Percentiles rank a stretch among this genome's conserved stretches.
Evolutionary conservation across 345 rosid genomes (phyloP).

Genomic region (Pistacia integerrima): DNA sequence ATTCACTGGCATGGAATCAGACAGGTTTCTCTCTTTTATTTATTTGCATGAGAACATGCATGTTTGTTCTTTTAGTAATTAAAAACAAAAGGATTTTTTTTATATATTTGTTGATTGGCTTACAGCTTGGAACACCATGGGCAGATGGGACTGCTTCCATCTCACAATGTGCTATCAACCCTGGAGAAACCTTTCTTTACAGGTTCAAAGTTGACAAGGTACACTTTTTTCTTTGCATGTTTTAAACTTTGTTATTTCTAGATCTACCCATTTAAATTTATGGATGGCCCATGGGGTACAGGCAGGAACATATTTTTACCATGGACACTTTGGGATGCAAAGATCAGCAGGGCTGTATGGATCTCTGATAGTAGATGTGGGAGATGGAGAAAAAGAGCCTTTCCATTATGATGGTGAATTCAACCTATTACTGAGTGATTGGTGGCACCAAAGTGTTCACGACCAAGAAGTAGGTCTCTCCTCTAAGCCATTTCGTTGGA

Average conservation of each 20-base stretch:
- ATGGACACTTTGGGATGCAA: slow-evolving; percentile 90
- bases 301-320: slow-evolving; percentile 86
- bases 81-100: background rate
- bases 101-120: background rate
- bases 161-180: slow-evolving; percentile 72
- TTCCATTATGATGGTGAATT: slow-evolving; percentile 73
- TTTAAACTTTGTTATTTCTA: background rate
- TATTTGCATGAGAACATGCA: background rate
- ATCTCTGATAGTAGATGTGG: slow-evolving; percentile 57
- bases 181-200: slow-evolving; percentile 81
- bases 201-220: slow-evolving; percentile 76
- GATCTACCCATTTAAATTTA: background rate
- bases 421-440: slow-evolving; percentile 66
- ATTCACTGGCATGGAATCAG: slow-evolving; percentile 97
- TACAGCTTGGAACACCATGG: slow-evolving; percentile 82
- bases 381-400: slow-evolving; percentile 53
- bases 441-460: slow-evolving; percentile 70
- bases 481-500: slow-evolving; percentile 69
- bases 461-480: slow-evolving; percentile 78
- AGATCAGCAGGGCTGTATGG: slow-evolving; percentile 83
- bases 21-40: slow-evolving; percentile 43
- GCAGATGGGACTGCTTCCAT: slow-evolving; percentile 85
- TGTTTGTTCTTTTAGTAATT: background rate
- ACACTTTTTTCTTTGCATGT: background rate
- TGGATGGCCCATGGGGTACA: slow-evolving; percentile 23